Conservation (phyloP, 805 yeast genomes). For the Peterozyma xylosa region DNA sequence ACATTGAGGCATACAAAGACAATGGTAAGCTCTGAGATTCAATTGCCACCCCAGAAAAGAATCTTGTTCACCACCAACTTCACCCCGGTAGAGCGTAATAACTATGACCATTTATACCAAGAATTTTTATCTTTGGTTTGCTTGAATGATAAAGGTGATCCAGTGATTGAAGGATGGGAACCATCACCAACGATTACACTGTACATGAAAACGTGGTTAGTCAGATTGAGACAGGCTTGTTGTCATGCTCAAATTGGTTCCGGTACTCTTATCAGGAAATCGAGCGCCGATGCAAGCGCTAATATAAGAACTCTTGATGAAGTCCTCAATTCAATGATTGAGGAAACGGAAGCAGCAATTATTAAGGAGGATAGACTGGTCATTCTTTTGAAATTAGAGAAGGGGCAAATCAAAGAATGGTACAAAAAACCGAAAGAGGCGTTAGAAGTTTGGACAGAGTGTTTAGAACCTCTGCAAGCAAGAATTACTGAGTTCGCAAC, state of each 20-base stretch:
- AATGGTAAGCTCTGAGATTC: slow-evolving; percentile 71
- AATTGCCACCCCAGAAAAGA: slow-evolving; percentile 73
- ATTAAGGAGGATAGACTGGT: slow-evolving; percentile 40
- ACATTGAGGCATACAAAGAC: slow-evolving; percentile 79
- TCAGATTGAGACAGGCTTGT: slow-evolving; percentile 67
- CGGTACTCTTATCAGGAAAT: slow-evolving; percentile 4
- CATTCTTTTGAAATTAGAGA: slow-evolving; percentile 37
- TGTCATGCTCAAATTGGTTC: slow-evolving; percentile 57
- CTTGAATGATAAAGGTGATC: slow-evolving; percentile 42
- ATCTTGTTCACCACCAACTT: slow-evolving; percentile 66
- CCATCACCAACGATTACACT: slow-evolving; percentile 31
- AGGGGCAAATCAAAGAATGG: slow-evolving; percentile 67
- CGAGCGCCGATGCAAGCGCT: slow-evolving; percentile 10
- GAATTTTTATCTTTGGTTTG: slow-evolving; percentile 55
- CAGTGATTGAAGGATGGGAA: slow-evolving; percentile 40
- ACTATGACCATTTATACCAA: slow-evolving; percentile 58
- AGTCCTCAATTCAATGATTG: slow-evolving; percentile 60
- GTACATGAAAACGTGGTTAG: slow-evolving; percentile 63
- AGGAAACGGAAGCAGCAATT: slow-evolving; percentile 43
- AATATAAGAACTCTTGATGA: slow-evolving; percentile 50
- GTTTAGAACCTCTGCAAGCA: slow-evolving; percentile 25
- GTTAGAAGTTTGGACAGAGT: slow-evolving; percentile 32
- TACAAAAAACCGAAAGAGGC: slow-evolving; percentile 45
- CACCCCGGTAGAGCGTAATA: slow-evolving; percentile 77
- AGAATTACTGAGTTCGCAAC: slow-evolving; percentile 14